Evolutionary conservation across 1,139 yeast genomes (phyloP).

Genomic region (Fermentozyma sake): DNA sequence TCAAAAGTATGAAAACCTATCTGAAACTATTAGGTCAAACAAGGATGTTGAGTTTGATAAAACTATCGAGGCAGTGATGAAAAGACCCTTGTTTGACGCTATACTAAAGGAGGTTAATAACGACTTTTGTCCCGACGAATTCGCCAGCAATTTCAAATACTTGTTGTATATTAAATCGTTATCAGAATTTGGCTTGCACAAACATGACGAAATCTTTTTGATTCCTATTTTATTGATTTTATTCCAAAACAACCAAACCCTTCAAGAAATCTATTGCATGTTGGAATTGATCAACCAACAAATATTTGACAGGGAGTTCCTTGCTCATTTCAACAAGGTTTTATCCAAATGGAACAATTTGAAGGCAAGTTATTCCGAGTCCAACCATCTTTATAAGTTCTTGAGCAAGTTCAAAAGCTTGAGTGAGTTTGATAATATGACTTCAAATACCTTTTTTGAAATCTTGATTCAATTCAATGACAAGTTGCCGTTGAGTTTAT

Average conservation of each 20-base stretch:
- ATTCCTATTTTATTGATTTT: conserved; percentile 34
- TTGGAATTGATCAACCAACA: conserved; percentile 31
- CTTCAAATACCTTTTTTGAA: conserved; percentile 28
- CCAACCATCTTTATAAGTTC: conserved; percentile 16
- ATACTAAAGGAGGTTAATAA: conserved; percentile 17
- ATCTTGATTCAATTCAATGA: conserved; percentile 37
- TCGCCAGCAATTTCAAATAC: conserved; percentile 23
- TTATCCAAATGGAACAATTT: conserved; percentile 27
- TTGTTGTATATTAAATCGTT: conserved; percentile 37
- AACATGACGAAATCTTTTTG: conserved; percentile 38
- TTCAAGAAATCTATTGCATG: conserved; percentile 27
- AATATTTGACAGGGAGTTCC: conserved; percentile 27
- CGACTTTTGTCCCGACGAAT: conserved; percentile 13
- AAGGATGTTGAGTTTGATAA: conserved; percentile 34
- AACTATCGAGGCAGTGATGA: conserved; percentile 19
- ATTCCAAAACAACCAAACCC: conserved; percentile 21
- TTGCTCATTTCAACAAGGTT: conserved; percentile 21
- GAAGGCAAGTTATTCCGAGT: conserved; percentile 9
- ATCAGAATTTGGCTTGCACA: conserved; percentile 33
- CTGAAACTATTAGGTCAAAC: conserved; percentile 24
- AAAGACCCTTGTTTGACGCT: conserved; percentile 30
- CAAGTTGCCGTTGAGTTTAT: conserved; percentile 38
- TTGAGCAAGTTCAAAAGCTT: conserved; percentile 20
- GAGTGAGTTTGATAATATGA: conserved; percentile 32
- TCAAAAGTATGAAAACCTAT: conserved; percentile 19